Evolutionary conservation across 805 yeast genomes (phyloP), one percentile per base, ranked within the genome.

Genomic region (Yarrowia hollandica): DNA sequence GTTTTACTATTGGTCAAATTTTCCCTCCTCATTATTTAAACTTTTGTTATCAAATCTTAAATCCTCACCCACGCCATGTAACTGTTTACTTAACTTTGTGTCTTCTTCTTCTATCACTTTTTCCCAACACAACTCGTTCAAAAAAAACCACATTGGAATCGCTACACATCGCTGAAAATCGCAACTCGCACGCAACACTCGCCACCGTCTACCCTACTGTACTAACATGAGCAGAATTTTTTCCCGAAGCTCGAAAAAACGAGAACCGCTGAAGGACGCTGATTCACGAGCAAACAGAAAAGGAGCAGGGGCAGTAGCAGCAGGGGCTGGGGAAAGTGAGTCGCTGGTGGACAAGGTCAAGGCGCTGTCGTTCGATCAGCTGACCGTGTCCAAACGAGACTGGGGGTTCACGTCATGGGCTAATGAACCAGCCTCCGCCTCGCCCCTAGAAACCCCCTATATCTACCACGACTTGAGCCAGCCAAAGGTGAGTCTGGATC

Each of bases 171-270:
- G n/a, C n/a, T n/a, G n/a, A n/a, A n/a, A n/a, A n/a, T n/a, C n/a
- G n/a, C n/a, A n/a, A n/a, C n/a, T n/a, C n/a, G n/a, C n/a, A n/a
- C n/a, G n/a, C n/a, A n/a, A n/a, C n/a, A n/a, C n/a, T n/a, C n/a
- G n/a, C n/a, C n/a, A n/a, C n/a, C n/a, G n/a, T n/a, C n/a, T n/a
- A n/a, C n/a, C n/a, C n/a, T n/a, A n/a, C n/a, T n/a, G n/a, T n/a
- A n/a, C n/a, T n/a, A n/a, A 23, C n/a, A 48, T 48, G 55, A 48
- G 55, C 28, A 10, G 55, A 48, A 31, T 48, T 33, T 48, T 48
- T 23, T 31, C 55, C 14, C 9, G 55, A 31, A 48, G 39, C 25
- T 42, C 50, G 16, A 48, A 33, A 23, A 48, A 33, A 16, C 26
- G 55, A 31, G 39, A 48, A 30, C 55, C 55, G 10, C 55, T 48